phyloP scores from a whole-genome alignment of 176 grass and related monocot genomes.

The Calamus simplicifolius region DNA sequence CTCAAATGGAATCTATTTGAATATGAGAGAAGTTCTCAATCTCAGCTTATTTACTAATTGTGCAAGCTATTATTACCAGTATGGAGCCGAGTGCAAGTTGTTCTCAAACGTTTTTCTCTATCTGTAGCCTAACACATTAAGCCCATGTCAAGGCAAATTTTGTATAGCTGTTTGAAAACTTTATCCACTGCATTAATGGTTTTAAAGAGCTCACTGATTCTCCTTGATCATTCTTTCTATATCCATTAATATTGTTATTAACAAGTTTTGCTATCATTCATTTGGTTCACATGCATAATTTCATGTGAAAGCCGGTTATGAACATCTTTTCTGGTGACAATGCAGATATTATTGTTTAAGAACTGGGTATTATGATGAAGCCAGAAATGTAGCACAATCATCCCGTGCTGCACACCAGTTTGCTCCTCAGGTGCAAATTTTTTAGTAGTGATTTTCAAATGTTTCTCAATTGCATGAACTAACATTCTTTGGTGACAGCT shows the following conservation, averaged over 20 bases:
- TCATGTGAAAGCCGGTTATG: background rate
- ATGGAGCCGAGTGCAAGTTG: too few species aligned
- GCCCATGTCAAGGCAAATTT: too few species aligned
- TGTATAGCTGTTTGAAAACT: too few species aligned
- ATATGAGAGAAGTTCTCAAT: too few species aligned
- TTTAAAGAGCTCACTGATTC: too few species aligned
- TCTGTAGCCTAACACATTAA: too few species aligned
- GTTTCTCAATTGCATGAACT: constrained; percentile 18
- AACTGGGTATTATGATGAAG: constrained; percentile 95
- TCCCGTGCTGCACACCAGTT: constrained; percentile 78
- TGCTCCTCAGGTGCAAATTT: constrained; percentile 50
- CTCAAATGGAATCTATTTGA: too few species aligned
- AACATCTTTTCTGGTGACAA: constrained; percentile 13
- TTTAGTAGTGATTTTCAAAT: background rate
- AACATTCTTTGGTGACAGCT: constrained; percentile 56
- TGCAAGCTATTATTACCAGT: too few species aligned
- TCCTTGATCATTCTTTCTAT: too few species aligned
- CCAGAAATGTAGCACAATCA: constrained; percentile 84
- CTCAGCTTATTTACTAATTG: too few species aligned
- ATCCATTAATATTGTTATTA: background rate
- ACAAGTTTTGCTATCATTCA: background rate
- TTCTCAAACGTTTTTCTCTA: too few species aligned
- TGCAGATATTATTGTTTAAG: constrained; percentile 99
- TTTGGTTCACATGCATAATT: background rate
- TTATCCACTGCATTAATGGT: too few species aligned